phyloP scores from a whole-genome alignment of 2,329 filamentous ascomycete genomes.

The Fusarium drepaniforme region DNA sequence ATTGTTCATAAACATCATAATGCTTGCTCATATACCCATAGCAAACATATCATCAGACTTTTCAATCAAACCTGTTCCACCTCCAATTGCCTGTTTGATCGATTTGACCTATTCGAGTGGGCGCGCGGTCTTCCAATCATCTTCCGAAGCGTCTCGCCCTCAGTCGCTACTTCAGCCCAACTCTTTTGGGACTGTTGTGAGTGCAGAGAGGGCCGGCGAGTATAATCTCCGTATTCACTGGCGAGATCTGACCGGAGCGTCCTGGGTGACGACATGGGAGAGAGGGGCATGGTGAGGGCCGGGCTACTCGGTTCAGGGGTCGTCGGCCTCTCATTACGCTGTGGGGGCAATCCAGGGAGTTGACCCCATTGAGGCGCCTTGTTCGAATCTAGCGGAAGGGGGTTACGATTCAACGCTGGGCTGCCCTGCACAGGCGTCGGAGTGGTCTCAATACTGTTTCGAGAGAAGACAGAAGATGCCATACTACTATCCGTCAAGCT shows the following conservation, averaged over 20 bases:
- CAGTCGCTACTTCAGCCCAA: conserved; percentile 56
- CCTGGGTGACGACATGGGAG: conserved; percentile 49
- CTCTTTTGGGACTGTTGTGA: conserved; percentile 52
- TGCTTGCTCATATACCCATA: not conserved
- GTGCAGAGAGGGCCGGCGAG: conserved; percentile 42
- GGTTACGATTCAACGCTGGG: conserved; percentile 41
- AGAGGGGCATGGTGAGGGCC: conserved; percentile 43
- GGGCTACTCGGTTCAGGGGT: conserved; percentile 42
- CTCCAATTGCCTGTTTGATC: conserved; percentile 26
- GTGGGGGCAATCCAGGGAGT: conserved; percentile 30
- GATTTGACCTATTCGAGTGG: conserved; percentile 31
- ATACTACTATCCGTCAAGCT: conserved; percentile 59
- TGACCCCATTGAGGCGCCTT: conserved; percentile 41
- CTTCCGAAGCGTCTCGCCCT: conserved; percentile 32
- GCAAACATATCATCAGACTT: not conserved
- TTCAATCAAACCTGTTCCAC: conserved; percentile 5
- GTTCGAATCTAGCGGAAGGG: conserved; percentile 21
- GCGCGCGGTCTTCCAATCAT: conserved; percentile 32
- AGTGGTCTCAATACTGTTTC: conserved; percentile 49
- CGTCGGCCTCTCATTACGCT: conserved; percentile 6
- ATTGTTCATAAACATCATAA: conserved; percentile 5
- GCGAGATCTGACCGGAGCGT: conserved; percentile 35
- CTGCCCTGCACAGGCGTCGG: conserved; percentile 49
- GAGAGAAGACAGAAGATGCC: conserved; percentile 56
- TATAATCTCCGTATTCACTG: conserved; percentile 33